Evolutionary conservation across 495 filamentous ascomycete species (phyloP).

Genomic region (Penicillium coffeae): DNA sequence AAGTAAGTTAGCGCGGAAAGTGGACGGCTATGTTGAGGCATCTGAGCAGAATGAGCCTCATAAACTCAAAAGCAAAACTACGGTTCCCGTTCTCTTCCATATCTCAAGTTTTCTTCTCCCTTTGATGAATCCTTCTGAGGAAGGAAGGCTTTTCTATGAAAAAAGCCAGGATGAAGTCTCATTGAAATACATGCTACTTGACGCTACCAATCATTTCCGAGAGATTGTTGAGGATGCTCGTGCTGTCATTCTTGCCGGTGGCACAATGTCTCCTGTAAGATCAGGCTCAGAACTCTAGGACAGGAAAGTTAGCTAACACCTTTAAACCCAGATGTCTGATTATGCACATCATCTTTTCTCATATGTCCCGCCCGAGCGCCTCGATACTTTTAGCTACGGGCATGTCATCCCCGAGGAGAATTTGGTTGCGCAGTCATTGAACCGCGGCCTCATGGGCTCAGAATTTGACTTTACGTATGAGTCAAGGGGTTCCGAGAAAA

Average conservation of each 20-base stretch:
- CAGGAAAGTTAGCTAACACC: neutral
- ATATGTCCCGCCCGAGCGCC: constrained; percentile 56
- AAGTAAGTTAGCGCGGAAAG: constrained; percentile 90
- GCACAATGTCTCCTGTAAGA: constrained; percentile 87
- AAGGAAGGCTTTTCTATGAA: constrained; percentile 81
- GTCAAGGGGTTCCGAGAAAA: constrained; percentile 56
- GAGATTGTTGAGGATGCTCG: constrained; percentile 82
- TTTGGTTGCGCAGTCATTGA: constrained; percentile 67
- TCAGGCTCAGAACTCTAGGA: neutral
- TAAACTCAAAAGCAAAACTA: constrained; percentile 28
- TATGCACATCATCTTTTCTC: constrained; percentile 83
- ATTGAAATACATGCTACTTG: constrained; percentile 87
- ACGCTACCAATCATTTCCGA: constrained; percentile 87
- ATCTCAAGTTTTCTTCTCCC: constrained; percentile 78
- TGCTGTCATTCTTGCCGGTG: constrained; percentile 87
- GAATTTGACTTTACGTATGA: constrained; percentile 87
- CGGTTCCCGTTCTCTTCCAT: constrained; percentile 74
- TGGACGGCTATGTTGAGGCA: constrained; percentile 77
- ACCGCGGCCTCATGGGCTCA: constrained; percentile 47
- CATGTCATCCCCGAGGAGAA: constrained; percentile 88
- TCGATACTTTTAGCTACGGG: constrained; percentile 84
- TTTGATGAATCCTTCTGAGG: constrained; percentile 81
- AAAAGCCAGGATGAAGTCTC: constrained; percentile 54
- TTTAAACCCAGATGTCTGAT: constrained; percentile 63
- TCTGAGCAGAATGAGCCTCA: constrained; percentile 42